These are phyloP conservation scores for Arctium minus DNA, from an alignment of 129 eudicot genomes.

Conservation along the genomic window DNA sequence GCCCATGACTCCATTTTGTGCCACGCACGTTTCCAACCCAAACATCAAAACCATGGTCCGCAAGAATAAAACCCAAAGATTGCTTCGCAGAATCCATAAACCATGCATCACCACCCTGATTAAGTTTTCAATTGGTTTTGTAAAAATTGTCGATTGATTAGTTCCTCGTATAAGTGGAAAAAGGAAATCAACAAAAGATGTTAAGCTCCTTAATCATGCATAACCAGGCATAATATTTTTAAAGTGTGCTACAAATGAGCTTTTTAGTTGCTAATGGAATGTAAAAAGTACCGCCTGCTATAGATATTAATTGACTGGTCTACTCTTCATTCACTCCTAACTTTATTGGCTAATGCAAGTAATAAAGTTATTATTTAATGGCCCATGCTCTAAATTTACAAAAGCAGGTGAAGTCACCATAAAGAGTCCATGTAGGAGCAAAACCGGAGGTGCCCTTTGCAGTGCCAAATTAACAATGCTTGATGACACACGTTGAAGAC, in stretches of 20 bases:
- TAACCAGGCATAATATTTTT: neutral
- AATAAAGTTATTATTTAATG: neutral
- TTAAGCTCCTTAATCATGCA: neutral
- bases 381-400: neutral
- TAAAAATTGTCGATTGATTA: constrained; percentile 1
- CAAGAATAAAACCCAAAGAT: constrained; percentile 90
- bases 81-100: constrained; percentile 72
- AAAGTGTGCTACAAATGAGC: neutral
- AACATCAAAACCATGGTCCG: constrained; percentile 86
- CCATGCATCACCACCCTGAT: constrained; percentile 99
- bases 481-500: constrained; percentile 86
- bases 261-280: neutral
- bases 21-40: constrained; percentile 97
- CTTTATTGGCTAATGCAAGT: neutral
- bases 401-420: constrained; percentile 45
- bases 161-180: neutral
- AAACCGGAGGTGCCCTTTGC: constrained; percentile 57
- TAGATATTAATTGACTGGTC: neutral
- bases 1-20: constrained; percentile 96
- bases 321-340: neutral
- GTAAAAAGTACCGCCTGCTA: neutral
- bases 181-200: neutral
- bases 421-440: constrained; percentile 90
- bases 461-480: constrained; percentile 19
- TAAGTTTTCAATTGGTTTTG: constrained; percentile 4